These are phyloP conservation scores for Hypoxylon intermedium DNA, from an alignment of 495 filamentous ascomycete genomes.

Conservation along the genomic window DNA sequence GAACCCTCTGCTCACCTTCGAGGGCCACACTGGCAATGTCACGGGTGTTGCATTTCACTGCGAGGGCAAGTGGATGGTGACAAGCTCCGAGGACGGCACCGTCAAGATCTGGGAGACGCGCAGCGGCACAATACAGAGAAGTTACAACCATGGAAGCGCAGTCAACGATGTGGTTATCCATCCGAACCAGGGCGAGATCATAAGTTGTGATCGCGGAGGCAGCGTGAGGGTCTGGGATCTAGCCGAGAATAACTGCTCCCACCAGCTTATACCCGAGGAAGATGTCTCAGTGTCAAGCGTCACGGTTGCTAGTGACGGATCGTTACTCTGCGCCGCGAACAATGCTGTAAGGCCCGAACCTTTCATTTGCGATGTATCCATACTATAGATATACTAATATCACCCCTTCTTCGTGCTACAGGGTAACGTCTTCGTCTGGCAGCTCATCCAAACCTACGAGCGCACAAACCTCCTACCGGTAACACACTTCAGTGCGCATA, in stretches of 20 bases:
- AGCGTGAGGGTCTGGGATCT: slow-evolving; percentile 97
- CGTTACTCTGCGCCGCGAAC: slow-evolving; percentile 93
- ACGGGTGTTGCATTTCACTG: slow-evolving; percentile 97
- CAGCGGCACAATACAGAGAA: slow-evolving; percentile 83
- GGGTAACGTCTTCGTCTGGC: slow-evolving; percentile 98
- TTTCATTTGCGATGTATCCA: not conserved
- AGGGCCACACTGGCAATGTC: slow-evolving; percentile 93
- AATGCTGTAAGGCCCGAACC: slow-evolving; percentile 68
- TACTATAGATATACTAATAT: not conserved
- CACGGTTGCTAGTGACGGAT: slow-evolving; percentile 93
- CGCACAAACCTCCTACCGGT: slow-evolving; percentile 88
- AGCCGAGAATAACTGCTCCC: slow-evolving; percentile 94
- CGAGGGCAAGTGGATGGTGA: slow-evolving; percentile 99
- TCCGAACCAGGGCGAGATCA: slow-evolving; percentile 96
- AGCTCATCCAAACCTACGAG: slow-evolving; percentile 82
- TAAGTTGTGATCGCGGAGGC: slow-evolving; percentile 90
- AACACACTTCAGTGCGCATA: slow-evolving; percentile 91
- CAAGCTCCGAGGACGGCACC: slow-evolving; percentile 93
- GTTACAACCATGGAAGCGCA: slow-evolving; percentile 83
- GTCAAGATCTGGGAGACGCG: slow-evolving; percentile 99
- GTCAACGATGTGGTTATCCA: slow-evolving; percentile 98
- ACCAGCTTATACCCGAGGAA: slow-evolving; percentile 95
- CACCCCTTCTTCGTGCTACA: slow-evolving; percentile 53
- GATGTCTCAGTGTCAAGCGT: slow-evolving; percentile 92
- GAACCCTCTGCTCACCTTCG: slow-evolving; percentile 87